Base-by-base conservation (phyloP, 768 basidiomycete species). In the Termitomyces sp. region DNA sequence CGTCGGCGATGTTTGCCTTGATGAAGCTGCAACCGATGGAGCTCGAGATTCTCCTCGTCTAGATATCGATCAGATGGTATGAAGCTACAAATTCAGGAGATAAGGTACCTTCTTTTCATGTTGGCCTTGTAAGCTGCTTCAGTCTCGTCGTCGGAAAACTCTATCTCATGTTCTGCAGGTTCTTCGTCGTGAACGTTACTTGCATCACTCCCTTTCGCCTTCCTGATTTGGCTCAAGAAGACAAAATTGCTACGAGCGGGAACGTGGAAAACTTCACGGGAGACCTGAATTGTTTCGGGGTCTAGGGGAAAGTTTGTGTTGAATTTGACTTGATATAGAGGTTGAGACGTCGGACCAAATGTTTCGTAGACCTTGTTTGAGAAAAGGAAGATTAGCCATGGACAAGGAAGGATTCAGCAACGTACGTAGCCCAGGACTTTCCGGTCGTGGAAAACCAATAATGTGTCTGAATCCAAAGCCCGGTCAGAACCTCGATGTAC, bases 141-240 rank as follows among this genome's bases (percentile, higher is more conserved):
- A 56, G 87, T 81, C 70, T 98, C 96, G 64, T 98, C 96, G 63
- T 98, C 96, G 3, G 91, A 94, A 72, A 95, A 98, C 69, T 98
- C 96, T 33, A 92, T 67, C 68, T 98, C 96, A 57, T 93, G 84
- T 20, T 92, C 94, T 1, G 78, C 90, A 2, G 92, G 88, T 69
- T 98, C 96, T 72, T 98, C 96, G 68, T 98, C 96, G 64, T 94
- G 85, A 11, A 94, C 79, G 68, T 98, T 98, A 67, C 91, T 93
- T 22, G 96, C 96, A 65, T 98, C 96, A 63, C 91, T 94, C 44
- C 95, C 96, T 68, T 87, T 95, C 61, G 84, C 69, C 18, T 74
- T 78, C 59, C 82, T 81, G 48, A 98, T 80, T 48, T 87, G 82
- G 39, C 81, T 78, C 47, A 94, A 79, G 69, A 91, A 94, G 54